Evolutionary conservation across 2,329 filamentous ascomycete species (phyloP), one percentile per base, ranked within the genome.

Genomic region (Coleophoma cylindrospora): DNA sequence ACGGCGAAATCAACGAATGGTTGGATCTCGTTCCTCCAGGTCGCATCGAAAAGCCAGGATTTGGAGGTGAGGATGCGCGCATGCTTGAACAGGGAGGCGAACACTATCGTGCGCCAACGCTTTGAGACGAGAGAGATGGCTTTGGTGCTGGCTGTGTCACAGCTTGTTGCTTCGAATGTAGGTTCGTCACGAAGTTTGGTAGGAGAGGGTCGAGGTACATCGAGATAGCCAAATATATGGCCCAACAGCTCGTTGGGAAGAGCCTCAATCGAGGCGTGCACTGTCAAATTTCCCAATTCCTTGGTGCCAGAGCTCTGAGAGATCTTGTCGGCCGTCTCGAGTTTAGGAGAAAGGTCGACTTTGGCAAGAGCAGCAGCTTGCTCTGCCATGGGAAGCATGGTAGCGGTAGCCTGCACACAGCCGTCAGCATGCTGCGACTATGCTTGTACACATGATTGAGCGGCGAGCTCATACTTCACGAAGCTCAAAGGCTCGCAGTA

Each of bases 161-260:
- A 69, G 44, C 61, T 55, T 8, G 70, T 69, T n/a, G 81, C 66
- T 53, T 61, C 54, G 51, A 64, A 65, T 59, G 59, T 69, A 22
- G 77, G 82, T 55, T 75, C 72, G 47, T 79, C 70, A 49, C 75
- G 70, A 19, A 83, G 58, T 10, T 69, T 69, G 37, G 57, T 60
- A 40, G 72, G 65, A 0, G 81, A 80, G 12, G 76, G 75, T 10
- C 78, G 71, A 2, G 70, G 62, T 0, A 59, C 59, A 56, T 78
- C 74, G 43, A 87, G 69, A 58, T 74, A 75, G n/a, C 65, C 67
- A 57, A 87, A 71, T 55, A 87, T 76, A 3, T 78, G 70, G 47
- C 75, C 64, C 19, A 85, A 66, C 43, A 87, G 67, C 67, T 88
- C 84, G 54, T 78, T 80, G 2, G 83, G 84, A 17, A 87, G 72